A percentile compares a stretch with the other conserved stretches of the same genome.
phyloP scores from a whole-genome alignment of 257 asterid species.

The Voacanga thouarsii region DNA sequence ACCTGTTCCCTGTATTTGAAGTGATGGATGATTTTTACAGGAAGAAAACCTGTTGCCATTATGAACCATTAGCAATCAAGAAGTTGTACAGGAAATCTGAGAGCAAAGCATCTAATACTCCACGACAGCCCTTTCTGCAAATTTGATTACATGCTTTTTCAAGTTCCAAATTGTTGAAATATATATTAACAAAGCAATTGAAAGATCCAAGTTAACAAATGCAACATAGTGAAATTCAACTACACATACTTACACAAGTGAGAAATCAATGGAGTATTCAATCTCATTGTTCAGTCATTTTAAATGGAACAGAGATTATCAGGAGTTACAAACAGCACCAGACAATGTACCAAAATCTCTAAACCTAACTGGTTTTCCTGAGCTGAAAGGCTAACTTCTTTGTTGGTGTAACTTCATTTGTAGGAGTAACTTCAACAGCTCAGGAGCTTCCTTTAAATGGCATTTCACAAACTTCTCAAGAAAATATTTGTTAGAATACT shows the following conservation, averaged over 20 bases:
- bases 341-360: not conserved
- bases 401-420: not conserved
- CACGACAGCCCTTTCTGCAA: not conserved
- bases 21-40: not conserved
- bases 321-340: not conserved
- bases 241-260: not conserved
- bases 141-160: not conserved
- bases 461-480: constrained; percentile 15
- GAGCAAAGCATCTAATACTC: not conserved
- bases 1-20: no score
- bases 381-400: not conserved
- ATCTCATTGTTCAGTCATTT: not conserved
- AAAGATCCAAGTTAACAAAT: not conserved
- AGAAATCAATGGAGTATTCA: not conserved
- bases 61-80: not conserved
- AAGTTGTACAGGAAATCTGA: no score
- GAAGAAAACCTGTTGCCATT: not conserved
- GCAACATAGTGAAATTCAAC: not conserved
- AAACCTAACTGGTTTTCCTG: not conserved
- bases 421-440: constrained; percentile 7
- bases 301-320: not conserved
- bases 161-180: not conserved
- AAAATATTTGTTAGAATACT: constrained; percentile 7
- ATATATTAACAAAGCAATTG: not conserved
- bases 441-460: constrained; percentile 12